These are phyloP conservation scores for Vigna unguiculata DNA, from an alignment of 306 rosid species.

Conservation along the genomic window DNA sequence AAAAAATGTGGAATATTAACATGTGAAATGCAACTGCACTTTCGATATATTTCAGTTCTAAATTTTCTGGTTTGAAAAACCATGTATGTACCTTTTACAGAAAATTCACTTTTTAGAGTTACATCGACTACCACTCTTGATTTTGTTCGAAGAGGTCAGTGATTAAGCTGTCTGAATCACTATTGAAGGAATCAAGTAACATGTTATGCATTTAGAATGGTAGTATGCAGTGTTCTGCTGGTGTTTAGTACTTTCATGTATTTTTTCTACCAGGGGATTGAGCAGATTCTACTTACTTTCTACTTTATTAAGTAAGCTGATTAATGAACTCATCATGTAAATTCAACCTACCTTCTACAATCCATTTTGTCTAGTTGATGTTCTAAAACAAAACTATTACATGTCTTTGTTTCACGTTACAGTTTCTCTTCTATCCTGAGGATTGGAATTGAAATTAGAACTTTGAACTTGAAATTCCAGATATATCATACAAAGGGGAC, in stretches of 20 bases:
- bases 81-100: not conserved
- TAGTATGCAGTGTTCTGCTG: constrained; percentile 10
- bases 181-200: not conserved
- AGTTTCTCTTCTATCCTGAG: not conserved
- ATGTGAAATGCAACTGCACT: not conserved
- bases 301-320: not conserved
- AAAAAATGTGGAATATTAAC: not conserved
- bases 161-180: not conserved
- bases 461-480: constrained; percentile 12
- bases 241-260: not conserved
- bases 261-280: not conserved
- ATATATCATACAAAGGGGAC: constrained; percentile 8
- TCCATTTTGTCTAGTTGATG: constrained; percentile 12
- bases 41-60: not conserved
- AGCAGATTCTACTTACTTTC: not conserved
- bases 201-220: not conserved
- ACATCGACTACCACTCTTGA: not conserved
- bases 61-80: not conserved
- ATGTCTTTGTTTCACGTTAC: not conserved
- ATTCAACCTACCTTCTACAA: not conserved
- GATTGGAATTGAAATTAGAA: constrained; percentile 24
- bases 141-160: not conserved
- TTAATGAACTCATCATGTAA: not conserved
- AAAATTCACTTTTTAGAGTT: not conserved
- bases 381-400: constrained; percentile 1